Evolutionary conservation across 495 filamentous ascomycete genomes (phyloP).

Genomic region (Terfezia boudieri): DNA sequence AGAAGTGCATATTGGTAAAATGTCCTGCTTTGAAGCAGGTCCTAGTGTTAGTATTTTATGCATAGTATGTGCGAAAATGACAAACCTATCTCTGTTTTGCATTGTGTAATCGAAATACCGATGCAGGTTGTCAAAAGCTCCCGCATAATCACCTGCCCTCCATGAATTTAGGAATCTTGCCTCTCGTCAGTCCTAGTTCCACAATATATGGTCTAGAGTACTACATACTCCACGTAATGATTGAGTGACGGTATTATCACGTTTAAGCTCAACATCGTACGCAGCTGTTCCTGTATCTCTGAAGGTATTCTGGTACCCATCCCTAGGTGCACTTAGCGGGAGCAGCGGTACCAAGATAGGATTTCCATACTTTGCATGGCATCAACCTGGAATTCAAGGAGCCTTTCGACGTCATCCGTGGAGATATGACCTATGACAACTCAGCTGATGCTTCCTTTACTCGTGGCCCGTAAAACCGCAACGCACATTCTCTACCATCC

Average conservation of each 20-base stretch:
- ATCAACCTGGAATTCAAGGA: conserved; percentile 72
- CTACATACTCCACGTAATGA: conserved; percentile 48
- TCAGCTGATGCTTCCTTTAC: not conserved
- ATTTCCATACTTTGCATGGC: conserved; percentile 45
- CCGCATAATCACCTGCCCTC: conserved; percentile 74
- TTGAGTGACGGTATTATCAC: conserved; percentile 45
- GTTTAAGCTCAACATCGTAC: conserved; percentile 39
- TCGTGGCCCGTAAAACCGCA: not conserved
- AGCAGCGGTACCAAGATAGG: too few relatives aligned
- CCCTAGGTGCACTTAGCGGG: conserved; percentile 18
- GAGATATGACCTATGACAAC: conserved; percentile 27
- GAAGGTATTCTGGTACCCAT: conserved; percentile 48
- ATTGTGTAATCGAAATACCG: conserved; percentile 95
- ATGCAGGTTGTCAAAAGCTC: conserved; percentile 75
- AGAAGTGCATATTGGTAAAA: conserved; percentile 95
- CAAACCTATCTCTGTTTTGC: conserved; percentile 49
- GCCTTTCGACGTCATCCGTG: conserved; percentile 59
- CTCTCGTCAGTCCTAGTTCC: conserved; percentile 2
- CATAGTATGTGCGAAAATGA: too few relatives aligned
- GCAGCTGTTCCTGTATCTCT: conserved; percentile 40
- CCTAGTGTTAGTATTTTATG: not conserved
- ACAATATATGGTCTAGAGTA: not conserved
- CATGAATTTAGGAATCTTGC: conserved; percentile 66
- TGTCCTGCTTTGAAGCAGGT: conserved; percentile 14
- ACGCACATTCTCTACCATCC: conserved; percentile 8